Evolutionary conservation across 2,329 filamentous ascomycete species (phyloP).

Genomic region (Fusarium dlaminii): DNA sequence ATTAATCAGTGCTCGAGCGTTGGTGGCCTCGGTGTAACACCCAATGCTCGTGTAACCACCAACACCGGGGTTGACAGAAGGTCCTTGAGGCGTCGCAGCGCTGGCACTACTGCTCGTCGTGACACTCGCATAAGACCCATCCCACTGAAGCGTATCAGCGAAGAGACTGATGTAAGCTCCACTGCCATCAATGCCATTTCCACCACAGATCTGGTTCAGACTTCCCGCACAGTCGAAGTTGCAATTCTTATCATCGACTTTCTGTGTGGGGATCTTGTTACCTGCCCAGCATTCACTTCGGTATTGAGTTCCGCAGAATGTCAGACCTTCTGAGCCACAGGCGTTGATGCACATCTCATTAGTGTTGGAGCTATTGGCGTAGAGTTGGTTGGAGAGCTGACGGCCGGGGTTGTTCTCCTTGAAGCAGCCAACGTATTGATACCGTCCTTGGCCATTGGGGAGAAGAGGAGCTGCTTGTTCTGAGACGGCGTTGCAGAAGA

Average conservation of each 20-base stretch:
- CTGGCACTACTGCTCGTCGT: not conserved
- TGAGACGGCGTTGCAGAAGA: conserved; percentile 60
- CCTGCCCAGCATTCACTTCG: conserved; percentile 65
- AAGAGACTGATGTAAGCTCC: conserved; percentile 61
- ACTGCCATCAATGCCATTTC: conserved; percentile 52
- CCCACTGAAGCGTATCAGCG: conserved; percentile 47
- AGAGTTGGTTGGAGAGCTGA: conserved; percentile 57
- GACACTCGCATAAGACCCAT: conserved; percentile 12
- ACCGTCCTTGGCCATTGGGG: conserved; percentile 55
- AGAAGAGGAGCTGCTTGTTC: conserved; percentile 63
- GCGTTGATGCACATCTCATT: conserved; percentile 56
- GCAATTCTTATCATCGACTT: conserved; percentile 59
- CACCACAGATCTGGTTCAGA: conserved; percentile 62
- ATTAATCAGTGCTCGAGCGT: conserved; percentile 46
- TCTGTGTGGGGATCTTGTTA: conserved; percentile 54
- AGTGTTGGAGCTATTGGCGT: conserved; percentile 53
- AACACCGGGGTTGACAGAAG: conserved; percentile 51
- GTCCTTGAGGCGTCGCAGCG: conserved; percentile 11
- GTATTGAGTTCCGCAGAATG: conserved; percentile 61
- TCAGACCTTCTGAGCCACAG: conserved; percentile 49
- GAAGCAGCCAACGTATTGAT: conserved; percentile 64
- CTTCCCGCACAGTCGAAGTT: conserved; percentile 62
- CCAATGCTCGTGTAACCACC: conserved; percentile 49
- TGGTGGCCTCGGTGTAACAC: conserved; percentile 50
- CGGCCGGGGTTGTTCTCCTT: conserved; percentile 65